phyloP scores from a whole-genome alignment of 1,284 basidiomycete genomes.

The Baeospora myosura region DNA sequence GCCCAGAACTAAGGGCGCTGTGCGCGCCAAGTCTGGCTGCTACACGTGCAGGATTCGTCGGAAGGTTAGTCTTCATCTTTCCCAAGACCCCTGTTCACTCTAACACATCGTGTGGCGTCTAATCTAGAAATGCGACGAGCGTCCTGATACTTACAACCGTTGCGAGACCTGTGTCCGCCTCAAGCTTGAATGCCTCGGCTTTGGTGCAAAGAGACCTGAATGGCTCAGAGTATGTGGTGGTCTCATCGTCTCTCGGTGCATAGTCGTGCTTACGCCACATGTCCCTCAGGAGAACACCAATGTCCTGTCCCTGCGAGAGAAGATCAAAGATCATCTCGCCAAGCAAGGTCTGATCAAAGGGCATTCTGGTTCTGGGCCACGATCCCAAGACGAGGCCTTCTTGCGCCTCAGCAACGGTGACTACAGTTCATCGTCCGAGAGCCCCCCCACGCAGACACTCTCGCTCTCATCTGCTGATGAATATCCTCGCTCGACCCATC shows the following conservation, averaged over 20 bases:
- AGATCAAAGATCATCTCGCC: conserved; percentile 70
- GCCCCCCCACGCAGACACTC: conserved; percentile 41
- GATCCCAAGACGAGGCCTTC: conserved; percentile 43
- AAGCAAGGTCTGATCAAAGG: conserved; percentile 82
- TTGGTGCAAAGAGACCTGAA: conserved; percentile 76
- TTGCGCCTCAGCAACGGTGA: conserved; percentile 45
- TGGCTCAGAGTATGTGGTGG: conserved; percentile 65
- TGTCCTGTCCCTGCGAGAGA: conserved; percentile 60
- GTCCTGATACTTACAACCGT: conserved; percentile 47
- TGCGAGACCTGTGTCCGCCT: conserved; percentile 75
- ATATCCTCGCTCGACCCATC: conserved; percentile 15
- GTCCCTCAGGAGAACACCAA: conserved; percentile 54
- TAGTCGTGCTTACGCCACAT: conserved; percentile 13
- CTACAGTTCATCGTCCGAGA: conserved; percentile 38
- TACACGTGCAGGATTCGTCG: conserved; percentile 79
- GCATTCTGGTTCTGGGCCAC: conserved; percentile 61
- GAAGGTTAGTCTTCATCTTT: conserved; percentile 45
- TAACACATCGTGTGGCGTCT: conserved; percentile 11
- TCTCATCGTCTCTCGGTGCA: conserved; percentile 4
- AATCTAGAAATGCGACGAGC: conserved; percentile 75
- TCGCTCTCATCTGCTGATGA: conserved; percentile 30
- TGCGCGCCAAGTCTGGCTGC: conserved; percentile 76
- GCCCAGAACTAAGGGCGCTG: conserved; percentile 68
- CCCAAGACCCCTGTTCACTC: conserved; percentile 8
- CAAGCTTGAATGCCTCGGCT: conserved; percentile 78